Evolutionary conservation across 2,329 filamentous ascomycete species (phyloP).

Genomic region (Botrytis elliptica): DNA sequence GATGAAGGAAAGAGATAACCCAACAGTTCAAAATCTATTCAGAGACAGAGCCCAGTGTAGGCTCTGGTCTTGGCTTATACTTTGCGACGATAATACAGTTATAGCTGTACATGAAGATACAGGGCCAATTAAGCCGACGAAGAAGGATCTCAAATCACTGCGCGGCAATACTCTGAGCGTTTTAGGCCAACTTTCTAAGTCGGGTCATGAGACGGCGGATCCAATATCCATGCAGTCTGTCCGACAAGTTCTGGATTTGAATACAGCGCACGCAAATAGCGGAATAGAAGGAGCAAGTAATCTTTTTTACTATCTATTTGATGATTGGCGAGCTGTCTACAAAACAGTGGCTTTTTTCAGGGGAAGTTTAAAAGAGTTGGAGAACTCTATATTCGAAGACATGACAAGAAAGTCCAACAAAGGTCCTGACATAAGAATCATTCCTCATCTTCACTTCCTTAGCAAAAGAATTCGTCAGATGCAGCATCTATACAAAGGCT

Average conservation of each 20-base stretch:
- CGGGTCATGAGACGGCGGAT: constrained; percentile 41
- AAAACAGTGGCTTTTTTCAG: constrained; percentile 51
- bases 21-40: constrained; percentile 40
- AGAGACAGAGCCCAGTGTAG: constrained; percentile 43
- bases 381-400: constrained; percentile 34
- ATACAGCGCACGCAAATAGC: constrained; percentile 32
- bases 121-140: constrained; percentile 34
- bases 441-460: constrained; percentile 56
- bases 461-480: constrained; percentile 60
- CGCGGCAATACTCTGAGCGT: constrained; percentile 60
- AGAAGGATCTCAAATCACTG: constrained; percentile 36
- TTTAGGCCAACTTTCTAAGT: constrained; percentile 58
- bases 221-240: constrained; percentile 38
- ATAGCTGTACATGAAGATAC: constrained; percentile 67
- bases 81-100: constrained; percentile 68
- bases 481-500: constrained; percentile 59
- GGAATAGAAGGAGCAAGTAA: constrained; percentile 55
- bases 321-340: constrained; percentile 62
- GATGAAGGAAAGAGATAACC: constrained; percentile 23
- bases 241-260: constrained; percentile 35
- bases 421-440: constrained; percentile 51
- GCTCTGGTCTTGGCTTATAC: constrained; percentile 69
- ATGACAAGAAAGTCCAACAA: constrained; percentile 40
- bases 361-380: constrained; percentile 48
- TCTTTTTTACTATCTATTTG: constrained; percentile 66